A percentile compares a stretch with the other conserved stretches of the same genome.
Conservation (phyloP, 208 protist species). For the Trypanosoma lewisi region DNA sequence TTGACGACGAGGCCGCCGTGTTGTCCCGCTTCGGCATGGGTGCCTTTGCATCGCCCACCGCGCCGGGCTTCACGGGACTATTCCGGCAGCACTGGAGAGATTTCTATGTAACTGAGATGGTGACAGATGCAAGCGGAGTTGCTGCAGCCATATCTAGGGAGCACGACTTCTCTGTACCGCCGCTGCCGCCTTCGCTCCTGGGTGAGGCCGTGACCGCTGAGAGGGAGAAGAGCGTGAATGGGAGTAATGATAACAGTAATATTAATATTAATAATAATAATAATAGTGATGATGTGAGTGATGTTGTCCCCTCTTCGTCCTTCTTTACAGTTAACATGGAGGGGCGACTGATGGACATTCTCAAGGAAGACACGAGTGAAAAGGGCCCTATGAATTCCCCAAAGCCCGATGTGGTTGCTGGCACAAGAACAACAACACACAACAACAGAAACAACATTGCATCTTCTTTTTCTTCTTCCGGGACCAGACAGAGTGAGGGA, state of each 20-base stretch:
- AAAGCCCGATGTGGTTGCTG: not conserved
- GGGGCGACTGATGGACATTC: constrained; percentile 12
- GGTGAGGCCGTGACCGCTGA: not conserved
- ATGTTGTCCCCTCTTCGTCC: constrained; percentile 21
- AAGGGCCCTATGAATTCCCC: not conserved
- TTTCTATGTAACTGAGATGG: constrained; percentile 54
- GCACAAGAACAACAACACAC: too few species aligned
- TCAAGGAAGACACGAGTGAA: constrained; percentile 12
- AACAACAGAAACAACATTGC: too few species aligned
- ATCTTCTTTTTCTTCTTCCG: too few species aligned
- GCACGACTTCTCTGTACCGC: constrained; percentile 51
- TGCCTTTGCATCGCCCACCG: constrained; percentile 31
- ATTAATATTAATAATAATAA: not conserved
- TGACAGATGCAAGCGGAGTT: constrained; percentile 16
- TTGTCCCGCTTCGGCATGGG: constrained; percentile 80
- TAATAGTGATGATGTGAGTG: not conserved
- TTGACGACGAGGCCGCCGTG: constrained; percentile 54
- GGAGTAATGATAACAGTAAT: not conserved
- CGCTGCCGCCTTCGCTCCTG: constrained; percentile 32
- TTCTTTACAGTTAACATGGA: constrained; percentile 70
- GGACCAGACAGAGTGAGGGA: not conserved
- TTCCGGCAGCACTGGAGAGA: constrained; percentile 72
- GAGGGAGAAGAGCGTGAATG: not conserved
- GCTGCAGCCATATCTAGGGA: constrained; percentile 34
- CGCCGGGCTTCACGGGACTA: constrained; percentile 48